Conservation (phyloP, 2,329 filamentous ascomycete species). For the Clarireedia monteithiana region DNA sequence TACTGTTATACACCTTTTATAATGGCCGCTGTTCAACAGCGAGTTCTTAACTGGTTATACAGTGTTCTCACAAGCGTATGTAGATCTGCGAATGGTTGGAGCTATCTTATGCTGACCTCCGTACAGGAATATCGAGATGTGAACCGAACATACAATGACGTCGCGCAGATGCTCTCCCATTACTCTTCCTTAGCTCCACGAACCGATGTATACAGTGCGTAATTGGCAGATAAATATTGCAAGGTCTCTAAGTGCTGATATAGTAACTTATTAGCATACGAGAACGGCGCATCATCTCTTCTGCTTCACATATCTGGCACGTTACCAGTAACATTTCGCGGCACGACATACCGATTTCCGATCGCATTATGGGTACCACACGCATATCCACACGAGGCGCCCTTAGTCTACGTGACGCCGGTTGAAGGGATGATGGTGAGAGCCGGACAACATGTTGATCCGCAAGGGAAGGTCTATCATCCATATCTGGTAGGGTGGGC, state of each 20-base stretch:
- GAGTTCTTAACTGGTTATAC: slow-evolving; percentile 91
- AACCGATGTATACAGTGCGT: slow-evolving; percentile 90
- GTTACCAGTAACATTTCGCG: slow-evolving; percentile 84
- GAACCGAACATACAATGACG: slow-evolving; percentile 86
- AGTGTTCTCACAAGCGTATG: slow-evolving; percentile 73
- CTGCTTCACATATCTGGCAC: slow-evolving; percentile 83
- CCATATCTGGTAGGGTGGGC: slow-evolving; percentile 89
- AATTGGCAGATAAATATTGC: background rate
- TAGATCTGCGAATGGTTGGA: slow-evolving; percentile 4
- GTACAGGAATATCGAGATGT: slow-evolving; percentile 85
- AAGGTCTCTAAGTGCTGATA: background rate
- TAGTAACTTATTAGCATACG: slow-evolving; percentile 56
- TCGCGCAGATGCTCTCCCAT: slow-evolving; percentile 71
- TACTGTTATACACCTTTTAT: slow-evolving; percentile 3
- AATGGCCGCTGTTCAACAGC: slow-evolving; percentile 66
- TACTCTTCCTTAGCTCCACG: slow-evolving; percentile 75
- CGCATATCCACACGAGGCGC: slow-evolving; percentile 77
- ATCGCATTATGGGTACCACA: slow-evolving; percentile 91
- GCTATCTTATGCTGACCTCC: slow-evolving; percentile 4
- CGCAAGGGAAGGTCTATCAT: slow-evolving; percentile 90
- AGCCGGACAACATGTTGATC: slow-evolving; percentile 89
- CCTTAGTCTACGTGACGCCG: slow-evolving; percentile 82
- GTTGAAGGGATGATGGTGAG: slow-evolving; percentile 83
- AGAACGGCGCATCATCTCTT: slow-evolving; percentile 78
- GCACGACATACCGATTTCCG: slow-evolving; percentile 83